Evolutionary conservation across 805 yeast genomes (phyloP).

Genomic region (Candida krabiensis): DNA sequence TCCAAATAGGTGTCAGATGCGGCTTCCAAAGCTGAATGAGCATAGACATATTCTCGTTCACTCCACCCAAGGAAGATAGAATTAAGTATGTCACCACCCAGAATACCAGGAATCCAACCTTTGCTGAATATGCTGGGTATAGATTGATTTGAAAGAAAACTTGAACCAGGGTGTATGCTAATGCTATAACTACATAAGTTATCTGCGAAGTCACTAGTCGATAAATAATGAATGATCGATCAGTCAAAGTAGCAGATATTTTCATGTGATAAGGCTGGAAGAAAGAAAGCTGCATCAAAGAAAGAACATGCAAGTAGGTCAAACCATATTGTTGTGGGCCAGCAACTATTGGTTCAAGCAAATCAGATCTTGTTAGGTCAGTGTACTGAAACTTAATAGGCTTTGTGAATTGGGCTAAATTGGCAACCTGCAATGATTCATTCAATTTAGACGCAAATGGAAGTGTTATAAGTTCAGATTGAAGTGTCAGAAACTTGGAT

Average conservation of each 20-base stretch:
- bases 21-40: constrained; percentile 51
- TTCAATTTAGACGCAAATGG: constrained; percentile 8
- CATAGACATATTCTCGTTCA: constrained; percentile 62
- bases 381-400: constrained; percentile 31
- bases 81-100: constrained; percentile 66
- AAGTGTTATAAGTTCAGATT: constrained; percentile 10
- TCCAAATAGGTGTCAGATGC: constrained; percentile 63
- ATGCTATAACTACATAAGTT: constrained; percentile 52
- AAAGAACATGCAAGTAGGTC: constrained; percentile 62
- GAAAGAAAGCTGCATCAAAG: constrained; percentile 65
- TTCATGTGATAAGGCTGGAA: constrained; percentile 52
- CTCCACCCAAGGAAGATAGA: constrained; percentile 69
- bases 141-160: constrained; percentile 66
- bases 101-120: constrained; percentile 64
- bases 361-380: constrained; percentile 47
- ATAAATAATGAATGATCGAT: constrained; percentile 47
- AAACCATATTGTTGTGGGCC: constrained; percentile 75
- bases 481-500: constrained; percentile 19
- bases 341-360: constrained; percentile 43
- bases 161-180: constrained; percentile 59
- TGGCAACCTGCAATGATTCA: constrained; percentile 1
- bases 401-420: constrained; percentile 6
- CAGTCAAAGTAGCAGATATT: constrained; percentile 47
- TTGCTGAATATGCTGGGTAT: constrained; percentile 51
- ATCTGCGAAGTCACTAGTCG: constrained; percentile 49